Evolutionary conservation across 345 rosid species (phyloP).

Genomic region (Rubroshorea leprosula): DNA sequence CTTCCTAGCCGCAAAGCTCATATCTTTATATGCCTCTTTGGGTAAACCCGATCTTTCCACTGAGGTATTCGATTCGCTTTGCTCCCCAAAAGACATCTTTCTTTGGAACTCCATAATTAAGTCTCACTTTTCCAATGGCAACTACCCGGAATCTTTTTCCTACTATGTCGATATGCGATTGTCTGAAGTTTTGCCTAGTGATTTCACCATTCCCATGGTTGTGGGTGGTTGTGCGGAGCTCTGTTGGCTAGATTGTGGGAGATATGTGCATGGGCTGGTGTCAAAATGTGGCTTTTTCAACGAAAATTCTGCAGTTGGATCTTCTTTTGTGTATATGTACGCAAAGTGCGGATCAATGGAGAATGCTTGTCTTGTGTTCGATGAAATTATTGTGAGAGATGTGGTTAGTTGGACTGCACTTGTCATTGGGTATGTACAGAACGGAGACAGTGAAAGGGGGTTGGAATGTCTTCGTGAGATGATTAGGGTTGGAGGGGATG

Average conservation of each 20-base stretch:
- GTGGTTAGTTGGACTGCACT: conserved; percentile 68
- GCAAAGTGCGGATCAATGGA: conserved; percentile 37
- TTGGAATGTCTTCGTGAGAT: conserved; percentile 44
- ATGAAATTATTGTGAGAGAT: conserved; percentile 55
- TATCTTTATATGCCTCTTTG: conserved; percentile 44
- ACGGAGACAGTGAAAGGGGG: conserved; percentile 49
- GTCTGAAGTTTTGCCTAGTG: conserved; percentile 26
- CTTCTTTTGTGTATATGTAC: conserved; percentile 56
- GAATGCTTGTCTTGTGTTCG: conserved; percentile 45
- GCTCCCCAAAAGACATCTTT: conserved; percentile 31
- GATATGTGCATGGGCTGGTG: conserved; percentile 42
- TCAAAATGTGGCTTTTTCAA: conserved; percentile 40
- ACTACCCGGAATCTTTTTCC: conserved; percentile 32
- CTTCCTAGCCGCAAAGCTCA: conserved; percentile 57
- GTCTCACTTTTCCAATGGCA: conserved; percentile 53
- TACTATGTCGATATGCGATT: conserved; percentile 42
- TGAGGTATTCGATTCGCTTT: conserved; percentile 32
- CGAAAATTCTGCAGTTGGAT: conserved; percentile 40
- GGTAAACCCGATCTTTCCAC: conserved; percentile 27
- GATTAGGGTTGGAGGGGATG: conserved; percentile 32
- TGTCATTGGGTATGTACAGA: conserved; percentile 56
- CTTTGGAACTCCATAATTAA: conserved; percentile 71
- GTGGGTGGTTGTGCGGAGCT: conserved; percentile 60
- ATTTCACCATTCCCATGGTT: conserved; percentile 61
- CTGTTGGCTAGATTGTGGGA: conserved; percentile 31